Evolutionary conservation across 2,329 filamentous ascomycete genomes (phyloP), one percentile per base, ranked within the genome.

Genomic region (Dothideomycetes sp.): DNA sequence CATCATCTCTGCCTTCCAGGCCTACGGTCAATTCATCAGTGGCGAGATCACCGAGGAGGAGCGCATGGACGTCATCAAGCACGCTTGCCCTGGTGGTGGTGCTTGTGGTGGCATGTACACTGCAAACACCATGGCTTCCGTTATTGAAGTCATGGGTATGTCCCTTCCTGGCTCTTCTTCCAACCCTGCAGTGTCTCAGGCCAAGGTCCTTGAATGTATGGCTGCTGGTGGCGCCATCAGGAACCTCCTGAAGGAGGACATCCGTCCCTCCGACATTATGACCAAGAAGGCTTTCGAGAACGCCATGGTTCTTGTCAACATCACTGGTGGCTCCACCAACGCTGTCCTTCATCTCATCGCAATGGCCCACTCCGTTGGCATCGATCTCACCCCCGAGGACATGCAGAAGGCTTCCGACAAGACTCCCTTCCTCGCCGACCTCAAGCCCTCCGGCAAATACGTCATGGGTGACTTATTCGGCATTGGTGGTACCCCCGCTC

Each of bases 1-100:
- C 60, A 94, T 98, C 38, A 84, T 98, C 44, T 95, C 87, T 36
- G 91, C 91, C 32, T 98, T 98, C 76, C 91, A 98, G 67, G 83
- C 89, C 4, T 96, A 96, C 57, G 91, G 91, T 18, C 85, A 95
- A 60, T 96, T 88, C 66, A 80, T 98, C 52, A 77, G 84, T 10
- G 89, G 89, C 32, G 77, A 94, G 55, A 94, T 96, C 62, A 82
- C 73, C 48, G 91, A 98, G 65, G 80, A 91, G 55, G 73, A 89
- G 65, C 81, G 91, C 38, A 94, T 87, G 61, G 91, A 96, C 63
- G 89, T 96, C 55, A 94, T 95, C 60, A 77, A 87, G 46, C 72
- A 96, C 57, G 88, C 91, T 32, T 95, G 88, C 61, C 84, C 84
- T 17, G 84, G 85, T 29, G 71, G 78, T 51, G 85, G 85, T 50